These are phyloP conservation scores for Cytidiella melzeri DNA, from an alignment of 768 basidiomycete genomes.

Conservation along the genomic window DNA sequence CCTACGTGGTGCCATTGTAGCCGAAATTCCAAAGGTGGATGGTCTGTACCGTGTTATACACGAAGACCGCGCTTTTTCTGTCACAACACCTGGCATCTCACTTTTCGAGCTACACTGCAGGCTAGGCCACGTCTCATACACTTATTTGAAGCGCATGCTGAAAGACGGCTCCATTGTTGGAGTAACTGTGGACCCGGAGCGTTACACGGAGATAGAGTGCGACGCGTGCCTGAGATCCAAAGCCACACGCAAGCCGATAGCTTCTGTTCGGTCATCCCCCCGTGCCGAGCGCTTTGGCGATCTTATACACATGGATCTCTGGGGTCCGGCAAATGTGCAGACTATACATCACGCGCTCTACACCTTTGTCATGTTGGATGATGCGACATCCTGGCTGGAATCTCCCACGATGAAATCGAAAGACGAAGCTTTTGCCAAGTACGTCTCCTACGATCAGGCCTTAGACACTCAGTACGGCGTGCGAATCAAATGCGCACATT, in stretches of 20 bases:
- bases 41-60: not conserved
- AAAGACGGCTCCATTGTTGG: not conserved
- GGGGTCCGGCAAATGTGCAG: constrained; percentile 1
- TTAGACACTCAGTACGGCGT: not conserved
- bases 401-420: not conserved
- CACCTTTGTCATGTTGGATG: not conserved
- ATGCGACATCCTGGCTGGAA: constrained; percentile 1
- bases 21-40: not conserved
- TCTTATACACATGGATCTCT: constrained; percentile 3
- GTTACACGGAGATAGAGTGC: not conserved
- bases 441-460: not conserved
- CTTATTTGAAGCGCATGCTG: not conserved
- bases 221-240: not conserved
- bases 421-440: not conserved
- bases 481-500: constrained; percentile 16
- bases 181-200: not conserved
- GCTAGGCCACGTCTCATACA: not conserved
- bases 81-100: not conserved
- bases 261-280: not conserved
- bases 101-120: not conserved
- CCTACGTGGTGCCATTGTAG: not conserved
- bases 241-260: not conserved
- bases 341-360: not conserved
- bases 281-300: not conserved
- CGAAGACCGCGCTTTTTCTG: not conserved